These are phyloP conservation scores for Tylopilus plumbeoviolaceoides DNA, from an alignment of 768 basidiomycete genomes.

Conservation along the genomic window DNA sequence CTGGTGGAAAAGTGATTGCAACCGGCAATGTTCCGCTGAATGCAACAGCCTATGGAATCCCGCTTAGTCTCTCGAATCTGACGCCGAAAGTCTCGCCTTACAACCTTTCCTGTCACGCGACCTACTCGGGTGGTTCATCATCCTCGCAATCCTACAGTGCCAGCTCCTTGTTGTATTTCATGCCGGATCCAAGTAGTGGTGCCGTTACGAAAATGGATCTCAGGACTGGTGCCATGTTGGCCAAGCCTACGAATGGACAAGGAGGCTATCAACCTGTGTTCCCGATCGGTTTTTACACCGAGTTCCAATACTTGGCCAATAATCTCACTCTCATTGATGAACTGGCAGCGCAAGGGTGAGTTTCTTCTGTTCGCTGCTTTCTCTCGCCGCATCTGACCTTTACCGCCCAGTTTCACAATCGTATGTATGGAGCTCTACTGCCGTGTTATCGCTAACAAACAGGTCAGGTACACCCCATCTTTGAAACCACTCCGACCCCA, in stretches of 20 bases:
- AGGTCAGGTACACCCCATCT: constrained; percentile 62
- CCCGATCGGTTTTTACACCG: constrained; percentile 43
- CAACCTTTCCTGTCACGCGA: constrained; percentile 28
- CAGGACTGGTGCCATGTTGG: constrained; percentile 52
- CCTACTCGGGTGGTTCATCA: constrained; percentile 26
- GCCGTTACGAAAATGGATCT: constrained; percentile 58
- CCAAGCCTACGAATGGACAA: constrained; percentile 45
- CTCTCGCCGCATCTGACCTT: background rate
- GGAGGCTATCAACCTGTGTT: constrained; percentile 47
- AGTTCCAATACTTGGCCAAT: constrained; percentile 31
- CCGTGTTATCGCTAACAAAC: constrained; percentile 5
- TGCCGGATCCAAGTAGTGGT: constrained; percentile 45
- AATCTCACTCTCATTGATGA: constrained; percentile 27
- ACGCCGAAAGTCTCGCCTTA: constrained; percentile 35
- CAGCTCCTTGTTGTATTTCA: constrained; percentile 41
- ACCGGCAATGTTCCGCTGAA: constrained; percentile 50
- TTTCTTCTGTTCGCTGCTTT: background rate
- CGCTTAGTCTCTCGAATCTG: constrained; percentile 44
- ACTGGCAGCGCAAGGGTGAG: constrained; percentile 29
- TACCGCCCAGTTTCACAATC: constrained; percentile 15
- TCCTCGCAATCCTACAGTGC: constrained; percentile 42
- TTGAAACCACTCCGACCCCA: constrained; percentile 53
- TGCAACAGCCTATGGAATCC: constrained; percentile 43
- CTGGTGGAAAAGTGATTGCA: constrained; percentile 40
- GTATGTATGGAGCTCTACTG: constrained; percentile 21